A percentile compares a stretch with the other conserved stretches of the same genome.
phyloP scores from a whole-genome alignment of 768 basidiomycete genomes.

The Suillus paluster region DNA sequence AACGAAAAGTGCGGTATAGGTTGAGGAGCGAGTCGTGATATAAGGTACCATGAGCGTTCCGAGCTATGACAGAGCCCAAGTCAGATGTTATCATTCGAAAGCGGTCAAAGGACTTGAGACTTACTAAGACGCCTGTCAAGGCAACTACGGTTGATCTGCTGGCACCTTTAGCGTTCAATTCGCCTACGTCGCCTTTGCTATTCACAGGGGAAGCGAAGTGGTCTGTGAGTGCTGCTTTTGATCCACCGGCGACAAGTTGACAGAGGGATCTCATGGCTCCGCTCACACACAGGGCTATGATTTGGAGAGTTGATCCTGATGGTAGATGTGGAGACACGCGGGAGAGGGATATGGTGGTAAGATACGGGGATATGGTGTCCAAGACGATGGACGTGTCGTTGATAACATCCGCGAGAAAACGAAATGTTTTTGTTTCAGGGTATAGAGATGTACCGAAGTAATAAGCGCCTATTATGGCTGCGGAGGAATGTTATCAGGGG shows the following conservation, averaged over 20 bases:
- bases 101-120: conserved; percentile 33
- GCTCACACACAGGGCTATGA: conserved; percentile 58
- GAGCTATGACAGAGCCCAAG: conserved; percentile 41
- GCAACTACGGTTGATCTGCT: conserved; percentile 75
- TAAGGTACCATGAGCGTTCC: conserved; percentile 64
- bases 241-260: conserved; percentile 66
- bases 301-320: conserved; percentile 41
- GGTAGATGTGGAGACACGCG: conserved; percentile 38
- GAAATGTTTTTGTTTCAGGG: conserved; percentile 73
- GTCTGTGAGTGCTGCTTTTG: conserved; percentile 69
- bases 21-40: conserved; percentile 50
- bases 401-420: conserved; percentile 67
- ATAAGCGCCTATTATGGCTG: conserved; percentile 70
- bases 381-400: conserved; percentile 65
- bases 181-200: conserved; percentile 66
- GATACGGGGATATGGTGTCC: conserved; percentile 62
- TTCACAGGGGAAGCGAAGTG: conserved; percentile 61
- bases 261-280: conserved; percentile 63
- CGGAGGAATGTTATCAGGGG: neutral
- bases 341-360: conserved; percentile 39
- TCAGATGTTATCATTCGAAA: neutral
- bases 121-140: conserved; percentile 68
- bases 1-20: conserved; percentile 53
- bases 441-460: conserved; percentile 64
- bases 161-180: conserved; percentile 72